These are phyloP conservation scores for Triglochin maritima DNA, from an alignment of 106 monocot species.

Conservation along the genomic window DNA sequence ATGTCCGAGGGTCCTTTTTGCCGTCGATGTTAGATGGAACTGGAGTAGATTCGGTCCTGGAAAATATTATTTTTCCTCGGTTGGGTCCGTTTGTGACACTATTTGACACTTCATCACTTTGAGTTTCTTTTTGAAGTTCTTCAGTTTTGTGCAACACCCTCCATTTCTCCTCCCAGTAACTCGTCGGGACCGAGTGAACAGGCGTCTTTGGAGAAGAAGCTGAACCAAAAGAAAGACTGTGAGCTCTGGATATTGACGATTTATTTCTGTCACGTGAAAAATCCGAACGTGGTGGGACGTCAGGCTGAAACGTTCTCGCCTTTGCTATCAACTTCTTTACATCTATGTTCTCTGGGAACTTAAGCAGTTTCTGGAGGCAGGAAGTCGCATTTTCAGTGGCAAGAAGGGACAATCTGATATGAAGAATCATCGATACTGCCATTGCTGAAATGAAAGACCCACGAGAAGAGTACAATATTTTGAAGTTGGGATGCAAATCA, in stretches of 20 bases:
- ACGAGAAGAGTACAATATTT: slow-evolving; percentile 36
- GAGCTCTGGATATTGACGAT: slow-evolving; percentile 1
- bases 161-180: slow-evolving; percentile 86
- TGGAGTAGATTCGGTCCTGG: slow-evolving; percentile 37
- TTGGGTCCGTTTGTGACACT: slow-evolving; percentile 8
- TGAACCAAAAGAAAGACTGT: slow-evolving; percentile 19
- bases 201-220: slow-evolving; percentile 23
- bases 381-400: slow-evolving; percentile 58
- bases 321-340: slow-evolving; percentile 49
- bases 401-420: slow-evolving; percentile 47
- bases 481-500: slow-evolving; percentile 28
- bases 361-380: slow-evolving; percentile 57
- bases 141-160: slow-evolving; percentile 37
- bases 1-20: slow-evolving; percentile 19
- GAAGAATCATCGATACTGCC: slow-evolving; percentile 64
- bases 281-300: slow-evolving; percentile 22
- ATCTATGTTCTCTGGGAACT: slow-evolving; percentile 41
- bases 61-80: slow-evolving; percentile 11
- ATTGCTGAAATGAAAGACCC: slow-evolving; percentile 47
- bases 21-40: slow-evolving; percentile 12
- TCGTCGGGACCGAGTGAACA: slow-evolving; percentile 22
- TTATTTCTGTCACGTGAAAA: slow-evolving; percentile 3
- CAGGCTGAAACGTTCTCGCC: slow-evolving; percentile 42
- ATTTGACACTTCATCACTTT: slow-evolving; percentile 6
- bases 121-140: slow-evolving; percentile 12